phyloP scores from a whole-genome alignment of 2,329 filamentous ascomycete genomes.

The Ophiostoma populinum region DNA sequence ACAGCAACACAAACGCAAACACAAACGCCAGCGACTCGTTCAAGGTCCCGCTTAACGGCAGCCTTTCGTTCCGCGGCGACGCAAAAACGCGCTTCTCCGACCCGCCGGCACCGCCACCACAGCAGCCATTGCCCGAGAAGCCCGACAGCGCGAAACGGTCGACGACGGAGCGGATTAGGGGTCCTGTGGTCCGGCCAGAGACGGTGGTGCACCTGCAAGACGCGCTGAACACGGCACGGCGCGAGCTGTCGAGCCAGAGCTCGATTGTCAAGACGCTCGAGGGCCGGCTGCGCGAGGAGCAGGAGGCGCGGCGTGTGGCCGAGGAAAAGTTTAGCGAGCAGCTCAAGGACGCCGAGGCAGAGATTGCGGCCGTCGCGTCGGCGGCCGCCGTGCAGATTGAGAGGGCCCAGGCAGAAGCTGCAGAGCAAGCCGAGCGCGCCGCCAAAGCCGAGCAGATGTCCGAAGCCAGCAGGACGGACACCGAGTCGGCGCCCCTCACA shows the following conservation, averaged over 20 bases:
- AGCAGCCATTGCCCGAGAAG: conserved; percentile 85
- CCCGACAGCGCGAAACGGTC: conserved; percentile 63
- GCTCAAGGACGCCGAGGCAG: conserved; percentile 40
- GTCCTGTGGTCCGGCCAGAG: conserved; percentile 29
- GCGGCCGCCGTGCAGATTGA: background rate
- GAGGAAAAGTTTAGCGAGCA: too few species aligned
- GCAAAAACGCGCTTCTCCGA: conserved; percentile 77
- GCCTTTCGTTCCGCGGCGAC: conserved; percentile 46
- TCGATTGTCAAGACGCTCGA: conserved; percentile 69
- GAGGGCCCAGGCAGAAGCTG: background rate
- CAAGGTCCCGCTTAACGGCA: conserved; percentile 27
- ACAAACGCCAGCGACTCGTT: background rate
- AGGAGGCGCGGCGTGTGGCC: conserved; percentile 63
- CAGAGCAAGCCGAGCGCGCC: background rate
- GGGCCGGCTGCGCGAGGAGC: conserved; percentile 58
- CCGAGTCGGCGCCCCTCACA: too few species aligned
- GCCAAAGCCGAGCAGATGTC: background rate
- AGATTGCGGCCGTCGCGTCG: background rate
- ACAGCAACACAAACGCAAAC: conserved; percentile 7
- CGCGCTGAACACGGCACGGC: conserved; percentile 65
- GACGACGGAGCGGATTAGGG: conserved; percentile 47
- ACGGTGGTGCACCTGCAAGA: conserved; percentile 75
- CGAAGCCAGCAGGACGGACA: background rate
- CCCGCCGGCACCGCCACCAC: conserved; percentile 80
- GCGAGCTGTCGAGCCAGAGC: conserved; percentile 72